Conservation (phyloP, 2,329 filamentous ascomycete species). For the Clarireedia hainanense region DNA sequence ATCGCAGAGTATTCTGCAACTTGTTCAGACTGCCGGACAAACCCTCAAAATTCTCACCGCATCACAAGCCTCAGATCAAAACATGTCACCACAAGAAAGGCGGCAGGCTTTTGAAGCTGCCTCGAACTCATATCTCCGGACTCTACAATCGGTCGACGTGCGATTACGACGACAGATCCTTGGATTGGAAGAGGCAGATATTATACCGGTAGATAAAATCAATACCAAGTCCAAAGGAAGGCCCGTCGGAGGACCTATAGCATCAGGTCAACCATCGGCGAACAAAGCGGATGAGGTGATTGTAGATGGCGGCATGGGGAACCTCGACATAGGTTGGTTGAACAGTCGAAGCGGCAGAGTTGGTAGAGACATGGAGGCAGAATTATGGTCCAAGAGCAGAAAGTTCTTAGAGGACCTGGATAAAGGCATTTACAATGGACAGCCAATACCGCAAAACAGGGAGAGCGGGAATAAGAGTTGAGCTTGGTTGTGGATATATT, state of each 20-base stretch:
- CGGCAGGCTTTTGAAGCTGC: constrained; percentile 47
- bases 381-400: constrained; percentile 62
- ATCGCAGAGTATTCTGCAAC: constrained; percentile 30
- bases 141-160: constrained; percentile 67
- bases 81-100: constrained; percentile 12
- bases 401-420: constrained; percentile 41
- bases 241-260: not conserved
- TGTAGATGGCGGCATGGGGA: constrained; percentile 38
- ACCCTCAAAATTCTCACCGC: constrained; percentile 58
- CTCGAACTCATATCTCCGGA: constrained; percentile 61
- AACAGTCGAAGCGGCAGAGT: constrained; percentile 81
- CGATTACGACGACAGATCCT: constrained; percentile 68
- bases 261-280: not conserved
- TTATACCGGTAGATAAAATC: constrained; percentile 44
- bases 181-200: constrained; percentile 72
- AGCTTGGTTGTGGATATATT: not conserved
- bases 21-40: constrained; percentile 51
- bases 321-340: constrained; percentile 77
- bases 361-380: constrained; percentile 73
- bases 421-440: constrained; percentile 6
- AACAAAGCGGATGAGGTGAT: constrained; percentile 20
- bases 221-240: constrained; percentile 18
- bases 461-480: constrained; percentile 7
- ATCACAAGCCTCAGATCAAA: constrained; percentile 25
- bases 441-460: constrained; percentile 1